Base-by-base conservation (phyloP, 208 protist species). In the Acanthamoeba castellanii region DNA sequence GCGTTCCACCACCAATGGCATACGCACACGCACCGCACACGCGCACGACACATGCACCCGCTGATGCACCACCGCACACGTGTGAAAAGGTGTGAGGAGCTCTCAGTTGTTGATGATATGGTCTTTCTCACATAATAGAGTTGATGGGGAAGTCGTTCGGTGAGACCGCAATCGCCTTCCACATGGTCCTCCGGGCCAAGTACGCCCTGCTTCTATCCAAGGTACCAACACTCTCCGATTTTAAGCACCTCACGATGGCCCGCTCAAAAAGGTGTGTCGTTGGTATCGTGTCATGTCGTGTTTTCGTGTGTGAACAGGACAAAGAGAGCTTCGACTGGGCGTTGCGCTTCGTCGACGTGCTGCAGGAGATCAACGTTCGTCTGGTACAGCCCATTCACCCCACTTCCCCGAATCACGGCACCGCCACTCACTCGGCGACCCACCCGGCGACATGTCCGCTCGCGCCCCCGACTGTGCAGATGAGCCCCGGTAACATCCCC, bases 361-460 rank as follows among this genome's bases (percentile, higher is more conserved):
- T 82, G 74, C 74, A 82, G 74, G n/a, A 9, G 37, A 52, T 52
- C 74, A 82, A 82, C 42, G 37, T 82, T 6, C 74, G 74, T 5
- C 37, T 82, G 74, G 68, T 76, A 76, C 14, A 11, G 22, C 57
- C 57, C 52, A 5, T 64, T 7, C 57, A 13, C 18, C 16, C 55
- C 55, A 4, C 55, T 4, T 61, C 55, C 13, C 18, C 55, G 50
- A 16, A 16, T 16, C 50, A 13, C 50, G 13, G 5, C 50, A 55
- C 13, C 50, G 8, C 50, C 8, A 5, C 8, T 42, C 37, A 42
- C 37, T 1, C 37, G 37, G 37, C 37, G 5, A 68, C 22, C 27
- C 16, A 1, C 5, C 61, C 22, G 5, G 1, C 22, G 3, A 1
- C 61, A 3, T 68, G 61, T n/a, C 27, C 3, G 16, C 16, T 68